Conservation (phyloP, 306 rosid genomes). For the Comarum palustre region DNA sequence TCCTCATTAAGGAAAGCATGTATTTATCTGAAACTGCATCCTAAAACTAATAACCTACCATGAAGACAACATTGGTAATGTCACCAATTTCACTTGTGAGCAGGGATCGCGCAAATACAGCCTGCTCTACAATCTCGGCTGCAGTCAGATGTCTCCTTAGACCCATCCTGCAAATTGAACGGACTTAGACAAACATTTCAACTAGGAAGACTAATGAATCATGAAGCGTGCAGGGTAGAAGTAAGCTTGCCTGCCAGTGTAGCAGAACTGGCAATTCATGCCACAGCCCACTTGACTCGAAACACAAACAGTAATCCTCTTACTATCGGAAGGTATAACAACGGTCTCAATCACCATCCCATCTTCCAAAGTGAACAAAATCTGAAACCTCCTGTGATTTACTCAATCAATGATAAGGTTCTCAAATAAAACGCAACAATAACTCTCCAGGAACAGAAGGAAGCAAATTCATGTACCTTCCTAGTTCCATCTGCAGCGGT, state of each 20-base stretch:
- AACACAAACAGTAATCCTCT: slow-evolving; percentile 89
- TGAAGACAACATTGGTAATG: slow-evolving; percentile 84
- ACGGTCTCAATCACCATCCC: slow-evolving; percentile 80
- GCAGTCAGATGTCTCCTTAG: slow-evolving; percentile 75
- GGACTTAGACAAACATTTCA: slow-evolving; percentile 11
- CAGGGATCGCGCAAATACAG: slow-evolving; percentile 69
- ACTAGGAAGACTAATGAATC: background rate
- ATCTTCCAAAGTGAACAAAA: slow-evolving; percentile 77
- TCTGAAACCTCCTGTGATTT: slow-evolving; percentile 88
- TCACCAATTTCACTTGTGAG: slow-evolving; percentile 79
- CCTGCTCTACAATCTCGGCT: slow-evolving; percentile 94
- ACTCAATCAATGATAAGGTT: slow-evolving; percentile 58
- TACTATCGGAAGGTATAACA: slow-evolving; percentile 73
- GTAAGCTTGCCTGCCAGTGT: slow-evolving; percentile 72
- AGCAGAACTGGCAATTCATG: slow-evolving; percentile 94
- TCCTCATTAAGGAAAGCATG: background rate
- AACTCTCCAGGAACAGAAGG: background rate
- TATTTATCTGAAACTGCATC: slow-evolving; percentile 4
- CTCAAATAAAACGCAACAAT: slow-evolving; percentile 29
- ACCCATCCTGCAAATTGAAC: slow-evolving; percentile 76
- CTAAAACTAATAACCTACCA: slow-evolving; percentile 48
- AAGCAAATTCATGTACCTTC: slow-evolving; percentile 60
- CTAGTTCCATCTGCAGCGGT: slow-evolving; percentile 78
- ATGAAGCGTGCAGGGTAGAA: slow-evolving; percentile 14
- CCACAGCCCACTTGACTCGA: slow-evolving; percentile 99